Percentiles rank a stretch among this genome's conserved stretches.
Evolutionary conservation across 208 protist genomes (phyloP).

Genomic region (Trypanosoma lewisi): DNA sequence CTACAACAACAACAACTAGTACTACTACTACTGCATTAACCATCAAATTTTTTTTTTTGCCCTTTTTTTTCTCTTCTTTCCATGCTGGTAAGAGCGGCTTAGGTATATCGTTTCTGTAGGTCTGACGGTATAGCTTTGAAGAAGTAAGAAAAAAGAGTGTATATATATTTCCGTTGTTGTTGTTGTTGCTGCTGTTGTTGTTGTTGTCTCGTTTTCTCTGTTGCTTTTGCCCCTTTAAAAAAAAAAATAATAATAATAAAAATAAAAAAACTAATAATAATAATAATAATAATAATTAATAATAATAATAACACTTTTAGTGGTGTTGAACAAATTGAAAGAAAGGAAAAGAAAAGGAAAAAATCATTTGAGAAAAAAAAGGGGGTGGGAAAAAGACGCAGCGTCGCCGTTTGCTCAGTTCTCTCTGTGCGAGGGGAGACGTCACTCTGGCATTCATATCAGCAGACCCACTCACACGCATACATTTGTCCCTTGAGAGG

Average conservation of each 20-base stretch:
- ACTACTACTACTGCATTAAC: too few species aligned
- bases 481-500: neutral
- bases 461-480: neutral
- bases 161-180: too few species aligned
- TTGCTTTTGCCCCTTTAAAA: too few species aligned
- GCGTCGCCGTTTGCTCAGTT: neutral
- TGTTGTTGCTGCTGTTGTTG: neutral
- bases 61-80: constrained; percentile 1
- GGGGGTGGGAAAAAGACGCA: neutral
- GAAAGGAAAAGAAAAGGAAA: neutral
- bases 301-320: too few species aligned
- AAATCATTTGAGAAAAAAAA: neutral
- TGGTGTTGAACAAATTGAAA: too few species aligned
- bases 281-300: too few species aligned
- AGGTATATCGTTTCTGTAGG: neutral
- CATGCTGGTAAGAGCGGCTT: neutral
- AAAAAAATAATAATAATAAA: too few species aligned
- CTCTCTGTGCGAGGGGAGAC: too few species aligned
- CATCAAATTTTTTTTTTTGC: too few species aligned
- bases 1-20: neutral
- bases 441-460: neutral
- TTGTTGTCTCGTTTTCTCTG: neutral
- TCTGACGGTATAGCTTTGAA: neutral
- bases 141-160: neutral
- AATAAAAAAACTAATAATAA: too few species aligned